Conservation (phyloP, 257 asterid genomes). For the Solanum tarapatanum region DNA sequence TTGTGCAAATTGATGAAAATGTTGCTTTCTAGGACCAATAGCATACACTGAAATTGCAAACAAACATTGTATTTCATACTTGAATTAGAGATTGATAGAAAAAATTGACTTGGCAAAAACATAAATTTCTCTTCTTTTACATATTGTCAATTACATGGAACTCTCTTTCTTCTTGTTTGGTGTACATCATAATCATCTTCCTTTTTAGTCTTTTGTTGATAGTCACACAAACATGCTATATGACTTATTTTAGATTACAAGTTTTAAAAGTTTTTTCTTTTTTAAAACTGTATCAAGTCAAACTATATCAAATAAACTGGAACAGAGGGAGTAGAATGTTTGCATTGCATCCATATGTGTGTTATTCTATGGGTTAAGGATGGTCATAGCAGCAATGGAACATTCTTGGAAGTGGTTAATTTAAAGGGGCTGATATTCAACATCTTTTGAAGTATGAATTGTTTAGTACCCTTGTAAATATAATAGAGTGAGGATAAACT, state of each 20-base stretch:
- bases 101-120: background rate
- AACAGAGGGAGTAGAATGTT: background rate
- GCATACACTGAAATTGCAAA: slow-evolving; percentile 9
- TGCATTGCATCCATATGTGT: background rate
- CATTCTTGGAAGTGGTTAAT: background rate
- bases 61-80: slow-evolving; percentile 7
- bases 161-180: background rate
- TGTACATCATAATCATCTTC: background rate
- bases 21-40: slow-evolving; percentile 3
- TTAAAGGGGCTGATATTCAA: too few relatives aligned
- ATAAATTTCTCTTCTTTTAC: background rate
- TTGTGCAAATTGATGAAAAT: background rate
- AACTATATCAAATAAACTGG: background rate
- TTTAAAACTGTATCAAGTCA: background rate
- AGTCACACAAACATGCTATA: too few relatives aligned
- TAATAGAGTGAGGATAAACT: background rate
- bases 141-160: background rate
- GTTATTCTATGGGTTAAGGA: background rate
- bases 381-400: background rate
- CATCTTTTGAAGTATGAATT: background rate
- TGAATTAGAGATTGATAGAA: background rate
- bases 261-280: too few relatives aligned
- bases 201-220: too few relatives aligned
- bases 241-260: background rate
- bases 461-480: background rate